Percentiles rank a stretch among this genome's conserved stretches.
Evolutionary conservation across 768 basidiomycete species (phyloP).

Genomic region (Pleurotus tuber-regium): DNA sequence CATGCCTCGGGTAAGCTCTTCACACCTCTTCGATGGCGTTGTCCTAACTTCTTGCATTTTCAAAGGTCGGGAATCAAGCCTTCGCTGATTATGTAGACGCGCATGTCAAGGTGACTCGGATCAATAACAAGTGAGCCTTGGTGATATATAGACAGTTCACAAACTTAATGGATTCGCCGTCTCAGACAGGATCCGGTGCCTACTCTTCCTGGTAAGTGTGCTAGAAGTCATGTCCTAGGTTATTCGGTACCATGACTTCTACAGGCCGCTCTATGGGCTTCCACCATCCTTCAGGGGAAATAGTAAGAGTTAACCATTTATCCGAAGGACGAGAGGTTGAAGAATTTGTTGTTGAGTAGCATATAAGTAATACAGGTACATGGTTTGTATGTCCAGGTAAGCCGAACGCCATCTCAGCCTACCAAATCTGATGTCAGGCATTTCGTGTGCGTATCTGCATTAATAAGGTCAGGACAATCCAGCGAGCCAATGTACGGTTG

Average conservation of each 20-base stretch:
- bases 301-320: no score
- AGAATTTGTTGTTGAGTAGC: no score
- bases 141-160: background rate
- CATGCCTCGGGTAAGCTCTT: constrained; percentile 36
- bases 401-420: no score
- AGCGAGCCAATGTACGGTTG: no score
- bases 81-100: constrained; percentile 63
- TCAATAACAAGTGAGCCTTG: constrained; percentile 50
- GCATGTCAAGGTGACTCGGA: constrained; percentile 44
- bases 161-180: no score
- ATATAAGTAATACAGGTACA: no score
- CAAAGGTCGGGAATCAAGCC: constrained; percentile 52
- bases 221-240: background rate
- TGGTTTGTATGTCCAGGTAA: no score
- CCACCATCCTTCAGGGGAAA: constrained; percentile 45
- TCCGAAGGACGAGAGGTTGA: no score
- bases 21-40: constrained; percentile 17
- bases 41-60: background rate
- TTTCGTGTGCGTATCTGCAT: no score
- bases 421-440: no score
- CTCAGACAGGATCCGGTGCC: constrained; percentile 38
- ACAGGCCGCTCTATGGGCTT: constrained; percentile 36
- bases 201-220: constrained; percentile 26
- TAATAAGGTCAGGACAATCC: no score
- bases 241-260: background rate